Percentiles rank a stretch among this genome's conserved stretches.
These are phyloP conservation scores for Dalbergia cultrata DNA, from an alignment of 306 rosid species.

Conservation along the genomic window DNA sequence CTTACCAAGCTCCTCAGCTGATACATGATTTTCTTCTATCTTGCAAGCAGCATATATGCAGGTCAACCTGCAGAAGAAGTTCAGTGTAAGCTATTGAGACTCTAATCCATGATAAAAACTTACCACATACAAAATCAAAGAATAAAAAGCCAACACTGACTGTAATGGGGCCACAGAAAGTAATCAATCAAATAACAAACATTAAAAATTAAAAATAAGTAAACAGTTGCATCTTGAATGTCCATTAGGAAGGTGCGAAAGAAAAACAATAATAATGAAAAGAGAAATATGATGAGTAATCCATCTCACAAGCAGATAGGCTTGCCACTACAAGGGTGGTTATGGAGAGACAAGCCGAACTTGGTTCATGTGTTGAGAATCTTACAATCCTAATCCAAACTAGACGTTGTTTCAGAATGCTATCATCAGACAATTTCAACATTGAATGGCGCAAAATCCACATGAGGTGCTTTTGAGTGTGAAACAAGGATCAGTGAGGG, in stretches of 20 bases:
- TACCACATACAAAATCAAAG: not conserved
- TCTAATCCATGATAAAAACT: constrained; percentile 20
- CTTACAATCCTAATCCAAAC: too few relatives aligned
- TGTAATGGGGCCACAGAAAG: not conserved
- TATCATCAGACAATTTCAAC: too few relatives aligned
- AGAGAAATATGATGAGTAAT: constrained; percentile 26
- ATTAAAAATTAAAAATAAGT: constrained; percentile 18
- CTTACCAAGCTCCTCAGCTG: constrained; percentile 99
- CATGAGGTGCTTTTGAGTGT: too few relatives aligned
- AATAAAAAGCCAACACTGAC: constrained; percentile 25
- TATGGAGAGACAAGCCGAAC: too few relatives aligned
- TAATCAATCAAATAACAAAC: constrained; percentile 12
- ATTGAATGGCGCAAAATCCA: too few relatives aligned
- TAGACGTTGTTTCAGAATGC: too few relatives aligned
- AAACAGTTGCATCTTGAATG: constrained; percentile 4
- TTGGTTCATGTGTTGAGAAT: too few relatives aligned
- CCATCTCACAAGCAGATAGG: constrained; percentile 20
- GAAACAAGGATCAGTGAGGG: too few relatives aligned
- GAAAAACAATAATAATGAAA: constrained; percentile 2
- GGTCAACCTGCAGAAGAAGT: constrained; percentile 75
- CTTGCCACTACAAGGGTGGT: too few relatives aligned
- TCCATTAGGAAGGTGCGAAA: constrained; percentile 8
- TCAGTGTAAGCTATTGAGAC: constrained; percentile 25
- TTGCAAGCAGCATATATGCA: constrained; percentile 98
- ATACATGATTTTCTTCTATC: constrained; percentile 98